These are phyloP conservation scores for Colletotrichum higginsianum DNA, from an alignment of 2,329 filamentous ascomycete species.

Conservation along the genomic window DNA sequence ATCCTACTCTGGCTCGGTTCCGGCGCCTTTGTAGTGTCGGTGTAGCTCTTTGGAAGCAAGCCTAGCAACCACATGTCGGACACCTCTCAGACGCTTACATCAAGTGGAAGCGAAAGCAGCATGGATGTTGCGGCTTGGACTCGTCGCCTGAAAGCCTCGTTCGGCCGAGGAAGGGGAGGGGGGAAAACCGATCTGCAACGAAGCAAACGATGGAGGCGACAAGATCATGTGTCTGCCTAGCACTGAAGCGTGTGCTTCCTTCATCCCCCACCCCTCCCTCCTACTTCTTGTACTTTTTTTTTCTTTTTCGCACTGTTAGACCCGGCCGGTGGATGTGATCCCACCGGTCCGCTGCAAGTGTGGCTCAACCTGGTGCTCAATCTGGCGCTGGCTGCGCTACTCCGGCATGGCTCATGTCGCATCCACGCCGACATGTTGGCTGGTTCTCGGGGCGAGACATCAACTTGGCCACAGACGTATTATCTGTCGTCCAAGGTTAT, in stretches of 20 bases:
- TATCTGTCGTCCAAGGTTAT: background rate
- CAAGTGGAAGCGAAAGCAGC: background rate
- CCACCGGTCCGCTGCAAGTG: constrained; percentile 13
- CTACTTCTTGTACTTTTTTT: background rate
- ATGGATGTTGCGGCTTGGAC: constrained; percentile 19
- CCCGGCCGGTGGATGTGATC: constrained; percentile 13
- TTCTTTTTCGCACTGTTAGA: constrained; percentile 15
- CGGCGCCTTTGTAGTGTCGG: background rate
- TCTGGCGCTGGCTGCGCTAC: background rate
- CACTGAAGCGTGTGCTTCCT: constrained; percentile 15
- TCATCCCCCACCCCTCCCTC: too few species aligned
- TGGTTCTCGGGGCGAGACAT: background rate
- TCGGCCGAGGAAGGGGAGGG: constrained; percentile 26
- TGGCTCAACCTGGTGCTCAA: constrained; percentile 4
- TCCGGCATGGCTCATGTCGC: background rate
- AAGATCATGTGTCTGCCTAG: constrained; percentile 24
- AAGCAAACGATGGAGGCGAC: constrained; percentile 7
- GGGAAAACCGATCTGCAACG: constrained; percentile 24
- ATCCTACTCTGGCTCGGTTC: background rate
- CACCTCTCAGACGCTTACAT: background rate
- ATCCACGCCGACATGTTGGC: background rate
- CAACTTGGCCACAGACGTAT: background rate
- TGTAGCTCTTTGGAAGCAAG: background rate
- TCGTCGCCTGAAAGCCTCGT: constrained; percentile 24
- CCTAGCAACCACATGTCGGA: background rate